A percentile compares a stretch with the other conserved stretches of the same genome.
Evolutionary conservation across 176 grass and related monocot species (phyloP).

Genomic region (Oryza australiensis): DNA sequence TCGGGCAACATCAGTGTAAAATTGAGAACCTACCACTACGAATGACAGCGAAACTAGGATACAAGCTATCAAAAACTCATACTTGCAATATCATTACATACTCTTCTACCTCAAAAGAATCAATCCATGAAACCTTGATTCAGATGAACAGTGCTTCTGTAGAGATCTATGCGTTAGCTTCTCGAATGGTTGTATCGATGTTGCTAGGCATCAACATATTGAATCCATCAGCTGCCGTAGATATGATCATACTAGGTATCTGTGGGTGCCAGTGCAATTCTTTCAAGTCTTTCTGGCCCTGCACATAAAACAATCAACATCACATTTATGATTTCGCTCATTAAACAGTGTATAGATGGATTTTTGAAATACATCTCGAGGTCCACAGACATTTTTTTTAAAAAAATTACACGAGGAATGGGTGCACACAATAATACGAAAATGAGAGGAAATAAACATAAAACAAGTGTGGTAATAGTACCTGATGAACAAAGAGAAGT

Average conservation of each 20-base stretch:
- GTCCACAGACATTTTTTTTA: not conserved
- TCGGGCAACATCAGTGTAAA: not conserved
- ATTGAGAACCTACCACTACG: not conserved
- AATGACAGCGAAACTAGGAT: not conserved
- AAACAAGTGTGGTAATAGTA: slow-evolving; percentile 19
- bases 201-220: slow-evolving; percentile 87
- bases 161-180: slow-evolving; percentile 1
- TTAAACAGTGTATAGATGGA: not conserved
- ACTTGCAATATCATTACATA: not conserved
- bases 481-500: slow-evolving; percentile 93
- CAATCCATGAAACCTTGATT: not conserved
- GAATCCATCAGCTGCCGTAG: slow-evolving; percentile 74
- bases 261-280: slow-evolving; percentile 92
- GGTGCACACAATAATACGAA: not conserved
- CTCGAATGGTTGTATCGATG: slow-evolving; percentile 69
- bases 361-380: not conserved
- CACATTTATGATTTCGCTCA: not conserved
- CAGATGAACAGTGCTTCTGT: not conserved
- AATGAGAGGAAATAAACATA: not conserved
- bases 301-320: slow-evolving; percentile 30
- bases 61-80: not conserved
- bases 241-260: slow-evolving; percentile 85
- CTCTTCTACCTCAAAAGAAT: not conserved
- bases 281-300: slow-evolving; percentile 96
- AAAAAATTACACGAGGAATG: not conserved